Evolutionary conservation across 345 rosid genomes (phyloP).

Genomic region (Carallia brachiata): DNA sequence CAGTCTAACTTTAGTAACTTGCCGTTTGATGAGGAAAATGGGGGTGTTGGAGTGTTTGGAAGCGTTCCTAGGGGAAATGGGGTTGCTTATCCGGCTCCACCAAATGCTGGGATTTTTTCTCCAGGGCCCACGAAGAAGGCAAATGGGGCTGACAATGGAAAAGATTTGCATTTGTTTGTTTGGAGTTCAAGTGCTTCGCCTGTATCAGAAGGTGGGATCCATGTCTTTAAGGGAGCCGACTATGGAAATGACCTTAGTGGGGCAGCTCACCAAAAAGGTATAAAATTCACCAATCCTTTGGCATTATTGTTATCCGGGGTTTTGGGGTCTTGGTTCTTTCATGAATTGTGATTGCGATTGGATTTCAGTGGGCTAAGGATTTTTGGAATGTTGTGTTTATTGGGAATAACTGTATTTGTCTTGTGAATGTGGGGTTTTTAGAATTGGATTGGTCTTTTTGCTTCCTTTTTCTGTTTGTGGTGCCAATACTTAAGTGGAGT

Average conservation of each 20-base stretch:
- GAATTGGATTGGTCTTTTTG: conserved; percentile 8
- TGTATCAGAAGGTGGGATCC: conserved; percentile 75
- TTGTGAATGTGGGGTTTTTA: conserved; percentile 2
- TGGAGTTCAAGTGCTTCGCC: conserved; percentile 99
- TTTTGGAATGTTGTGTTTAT: conserved; percentile 30
- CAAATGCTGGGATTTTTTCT: conserved; percentile 62
- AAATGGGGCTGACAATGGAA: conserved; percentile 51
- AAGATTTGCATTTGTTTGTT: conserved; percentile 93
- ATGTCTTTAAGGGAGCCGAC: conserved; percentile 61
- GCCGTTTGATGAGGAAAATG: conserved; percentile 59
- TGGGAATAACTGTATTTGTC: conserved; percentile 37
- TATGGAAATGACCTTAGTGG: conserved; percentile 50
- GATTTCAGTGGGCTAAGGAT: not conserved
- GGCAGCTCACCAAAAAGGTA: conserved; percentile 55
- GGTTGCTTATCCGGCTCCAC: conserved; percentile 53
- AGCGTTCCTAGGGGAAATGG: conserved; percentile 35
- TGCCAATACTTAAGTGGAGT: conserved; percentile 6
- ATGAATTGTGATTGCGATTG: conserved; percentile 7
- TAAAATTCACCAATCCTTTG: conserved; percentile 13
- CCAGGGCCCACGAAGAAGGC: conserved; percentile 47
- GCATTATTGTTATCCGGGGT: conserved; percentile 2
- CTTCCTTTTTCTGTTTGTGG: not conserved
- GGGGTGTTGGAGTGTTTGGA: conserved; percentile 37
- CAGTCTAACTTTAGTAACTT: conserved; percentile 59
- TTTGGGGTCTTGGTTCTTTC: not conserved